Evolutionary conservation across 2,329 filamentous ascomycete genomes (phyloP).

Genomic region (Sporothrix phasma): DNA sequence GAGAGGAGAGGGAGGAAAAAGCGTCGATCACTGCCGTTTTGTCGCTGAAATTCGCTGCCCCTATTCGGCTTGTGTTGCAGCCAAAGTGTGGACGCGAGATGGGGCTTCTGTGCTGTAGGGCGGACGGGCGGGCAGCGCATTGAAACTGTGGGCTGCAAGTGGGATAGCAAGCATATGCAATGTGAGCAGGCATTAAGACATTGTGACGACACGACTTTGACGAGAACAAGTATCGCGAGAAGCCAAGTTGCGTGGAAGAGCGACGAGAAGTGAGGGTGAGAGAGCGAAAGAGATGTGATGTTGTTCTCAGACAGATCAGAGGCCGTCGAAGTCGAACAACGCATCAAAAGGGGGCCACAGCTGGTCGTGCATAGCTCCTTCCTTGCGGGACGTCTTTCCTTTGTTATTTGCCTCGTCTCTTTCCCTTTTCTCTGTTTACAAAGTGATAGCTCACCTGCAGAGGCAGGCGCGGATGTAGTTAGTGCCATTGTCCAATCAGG

Average conservation of each 20-base stretch:
- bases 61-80: not conserved
- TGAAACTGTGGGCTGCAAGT: not conserved
- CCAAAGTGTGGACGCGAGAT: not conserved
- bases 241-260: not conserved
- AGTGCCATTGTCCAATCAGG: conserved; percentile 3
- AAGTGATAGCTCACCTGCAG: not conserved
- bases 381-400: not conserved
- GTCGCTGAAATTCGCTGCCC: not conserved
- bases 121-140: not conserved
- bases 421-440: not conserved
- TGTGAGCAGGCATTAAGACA: not conserved
- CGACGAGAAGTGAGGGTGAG: not conserved
- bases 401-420: not conserved
- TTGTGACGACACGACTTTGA: not conserved
- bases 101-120: not conserved
- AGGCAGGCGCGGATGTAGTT: not conserved
- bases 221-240: not conserved
- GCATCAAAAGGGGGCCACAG: not conserved
- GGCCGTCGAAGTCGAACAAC: too few species aligned
- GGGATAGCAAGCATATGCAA: not conserved
- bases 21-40: conserved; percentile 1
- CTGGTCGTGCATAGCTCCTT: conserved; percentile 2
- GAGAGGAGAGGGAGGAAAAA: not conserved
- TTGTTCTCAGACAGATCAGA: not conserved
- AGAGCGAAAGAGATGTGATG: not conserved